phyloP scores from a whole-genome alignment of 805 yeast species.

The Candida rishiriensis region DNA sequence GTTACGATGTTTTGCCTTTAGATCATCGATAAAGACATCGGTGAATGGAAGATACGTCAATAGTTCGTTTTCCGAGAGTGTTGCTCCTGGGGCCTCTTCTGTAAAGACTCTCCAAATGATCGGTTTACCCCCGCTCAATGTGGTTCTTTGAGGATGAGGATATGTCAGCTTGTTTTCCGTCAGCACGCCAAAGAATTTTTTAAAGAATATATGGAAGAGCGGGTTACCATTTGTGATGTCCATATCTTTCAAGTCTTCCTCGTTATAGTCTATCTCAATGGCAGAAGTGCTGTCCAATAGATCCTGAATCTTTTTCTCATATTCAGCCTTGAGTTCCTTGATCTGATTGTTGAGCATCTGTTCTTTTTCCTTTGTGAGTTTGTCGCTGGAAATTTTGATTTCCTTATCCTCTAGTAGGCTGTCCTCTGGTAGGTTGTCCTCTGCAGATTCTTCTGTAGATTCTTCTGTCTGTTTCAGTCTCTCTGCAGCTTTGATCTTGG shows the following conservation, averaged over 20 bases:
- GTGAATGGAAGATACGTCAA: constrained; percentile 5
- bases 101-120: constrained; percentile 19
- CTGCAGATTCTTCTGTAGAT: neutral
- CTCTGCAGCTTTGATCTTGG: neutral
- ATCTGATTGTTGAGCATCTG: neutral
- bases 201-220: constrained; percentile 9
- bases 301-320: neutral
- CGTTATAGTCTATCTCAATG: constrained; percentile 2
- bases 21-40: constrained; percentile 34
- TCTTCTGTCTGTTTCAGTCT: neutral
- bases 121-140: constrained; percentile 17
- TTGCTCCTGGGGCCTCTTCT: constrained; percentile 12
- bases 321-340: neutral
- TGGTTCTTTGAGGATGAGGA: constrained; percentile 17
- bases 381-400: too few species aligned
- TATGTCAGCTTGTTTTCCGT: constrained; percentile 5
- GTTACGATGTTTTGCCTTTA: constrained; percentile 39
- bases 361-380: too few species aligned
- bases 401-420: too few species aligned
- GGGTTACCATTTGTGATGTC: constrained; percentile 3
- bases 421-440: too few species aligned
- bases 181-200: constrained; percentile 8
- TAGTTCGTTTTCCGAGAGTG: constrained; percentile 4
- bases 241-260: constrained; percentile 1
- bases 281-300: neutral